Base-by-base conservation (phyloP, 169 alveolate genomes). In the Theileria annulata region DNA sequence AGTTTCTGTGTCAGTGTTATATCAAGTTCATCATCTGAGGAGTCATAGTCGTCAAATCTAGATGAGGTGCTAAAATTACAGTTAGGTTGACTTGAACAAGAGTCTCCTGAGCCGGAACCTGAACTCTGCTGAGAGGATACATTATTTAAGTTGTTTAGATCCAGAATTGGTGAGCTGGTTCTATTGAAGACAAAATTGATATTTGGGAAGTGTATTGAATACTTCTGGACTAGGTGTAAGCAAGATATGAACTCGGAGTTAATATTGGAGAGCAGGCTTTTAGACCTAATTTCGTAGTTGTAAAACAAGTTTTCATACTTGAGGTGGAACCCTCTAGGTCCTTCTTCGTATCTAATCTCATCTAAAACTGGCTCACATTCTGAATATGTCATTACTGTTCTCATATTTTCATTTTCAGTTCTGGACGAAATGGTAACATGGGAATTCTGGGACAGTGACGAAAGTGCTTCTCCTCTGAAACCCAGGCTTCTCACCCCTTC, bases 381-480 rank as follows among this genome's bases (percentile, higher is more conserved):
- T 48, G 71, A 66, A 82, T 94, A 97, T 17, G 82, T 72, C 28
- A 95, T 95, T 35, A 85, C 79, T 72, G 89, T 91, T 15, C 98
- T 97, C 35, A 92, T 74, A 27, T 88, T 88, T n/a, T 88, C 80
- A 31, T 87, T 87, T 27, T 75, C 87, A 28, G 94, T 92, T 83
- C 94, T 93, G 42, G 99, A 88, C 0, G 95, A 87, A 3, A 98
- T 95, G 15, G 97, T 92, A 30, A 98, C 92, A 70, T 95, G 92
- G 2, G 99, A 91, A 33, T 95, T 97, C 77, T 91, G 96, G 17
- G 98, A 94, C 17, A 98, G 92, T 21, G 98, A 91, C 3, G 99
- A 97, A 37, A 98, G 87, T 10, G 99, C 99, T 88, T 98, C 99
- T 13, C 99, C 99, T 80, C 99, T 88, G 91, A 98, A 98, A 6